These are phyloP conservation scores for Nigrograna mackinnonii DNA, from an alignment of 2,329 filamentous ascomycete species.

Conservation along the genomic window DNA sequence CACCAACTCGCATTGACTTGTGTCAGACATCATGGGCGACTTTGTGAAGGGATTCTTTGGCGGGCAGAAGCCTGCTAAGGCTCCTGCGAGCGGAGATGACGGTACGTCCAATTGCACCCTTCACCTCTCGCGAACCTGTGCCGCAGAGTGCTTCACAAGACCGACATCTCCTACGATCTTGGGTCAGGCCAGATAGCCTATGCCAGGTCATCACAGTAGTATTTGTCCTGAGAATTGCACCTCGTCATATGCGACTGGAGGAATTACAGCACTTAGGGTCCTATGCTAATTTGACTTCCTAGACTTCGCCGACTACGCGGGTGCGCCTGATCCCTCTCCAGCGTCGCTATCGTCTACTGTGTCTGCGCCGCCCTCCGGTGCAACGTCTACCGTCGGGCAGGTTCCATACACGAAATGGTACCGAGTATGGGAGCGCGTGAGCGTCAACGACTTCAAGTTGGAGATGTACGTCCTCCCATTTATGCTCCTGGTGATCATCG, in stretches of 20 bases:
- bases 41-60: constrained; percentile 72
- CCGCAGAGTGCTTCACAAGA: too few species aligned
- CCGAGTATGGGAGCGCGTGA: constrained; percentile 89
- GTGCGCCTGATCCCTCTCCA: constrained; percentile 68
- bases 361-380: constrained; percentile 31
- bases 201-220: too few species aligned
- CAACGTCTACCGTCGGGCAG: constrained; percentile 46
- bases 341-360: constrained; percentile 49
- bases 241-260: neutral
- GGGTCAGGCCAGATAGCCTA: too few species aligned
- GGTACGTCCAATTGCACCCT: constrained; percentile 54
- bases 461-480: constrained; percentile 82
- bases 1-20: constrained; percentile 19
- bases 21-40: constrained; percentile 46
- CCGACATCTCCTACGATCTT: too few species aligned
- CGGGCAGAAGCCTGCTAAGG: constrained; percentile 64
- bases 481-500: constrained; percentile 71
- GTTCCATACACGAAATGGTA: constrained; percentile 93
- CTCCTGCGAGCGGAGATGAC: constrained; percentile 60
- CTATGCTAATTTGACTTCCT: neutral
- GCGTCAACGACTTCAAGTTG: constrained; percentile 79
- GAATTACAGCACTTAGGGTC: too few species aligned
- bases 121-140: neutral
- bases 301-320: constrained; percentile 96
- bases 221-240: neutral